These are phyloP conservation scores for Neurospora intermedia DNA, from an alignment of 495 filamentous ascomycete genomes.

Conservation along the genomic window DNA sequence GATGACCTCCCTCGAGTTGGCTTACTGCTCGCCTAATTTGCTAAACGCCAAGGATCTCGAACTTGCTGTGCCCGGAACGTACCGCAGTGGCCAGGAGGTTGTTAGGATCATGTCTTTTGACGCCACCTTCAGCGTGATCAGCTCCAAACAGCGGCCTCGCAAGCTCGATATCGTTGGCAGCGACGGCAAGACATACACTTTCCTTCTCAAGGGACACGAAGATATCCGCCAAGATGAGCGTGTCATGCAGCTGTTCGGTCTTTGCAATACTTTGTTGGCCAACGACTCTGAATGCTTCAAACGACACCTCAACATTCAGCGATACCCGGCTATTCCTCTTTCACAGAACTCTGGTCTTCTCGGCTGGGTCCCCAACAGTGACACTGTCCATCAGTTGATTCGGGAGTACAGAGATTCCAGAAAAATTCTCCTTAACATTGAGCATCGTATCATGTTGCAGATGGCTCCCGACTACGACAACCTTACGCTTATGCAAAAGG, in stretches of 20 bases:
- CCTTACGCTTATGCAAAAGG: constrained; percentile 98
- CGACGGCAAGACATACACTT: constrained; percentile 77
- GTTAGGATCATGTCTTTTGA: constrained; percentile 85
- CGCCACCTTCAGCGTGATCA: constrained; percentile 78
- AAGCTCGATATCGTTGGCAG: constrained; percentile 81
- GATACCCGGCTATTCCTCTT: constrained; percentile 87
- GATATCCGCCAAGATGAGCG: constrained; percentile 97
- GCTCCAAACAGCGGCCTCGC: constrained; percentile 89
- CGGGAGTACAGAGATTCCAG: constrained; percentile 94
- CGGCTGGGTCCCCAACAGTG: constrained; percentile 96
- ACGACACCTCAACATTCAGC: constrained; percentile 87
- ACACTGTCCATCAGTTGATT: constrained; percentile 92
- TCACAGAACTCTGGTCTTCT: constrained; percentile 92
- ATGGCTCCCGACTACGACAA: constrained; percentile 99
- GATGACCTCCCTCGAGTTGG: constrained; percentile 81
- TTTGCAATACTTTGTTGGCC: constrained; percentile 86
- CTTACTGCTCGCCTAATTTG: constrained; percentile 90
- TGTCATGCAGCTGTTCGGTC: constrained; percentile 97
- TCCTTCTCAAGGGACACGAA: constrained; percentile 90
- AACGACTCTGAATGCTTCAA: constrained; percentile 95
- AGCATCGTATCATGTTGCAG: constrained; percentile 98
- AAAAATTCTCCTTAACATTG: constrained; percentile 95
- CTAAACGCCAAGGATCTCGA: constrained; percentile 74
- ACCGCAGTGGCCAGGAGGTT: constrained; percentile 75
- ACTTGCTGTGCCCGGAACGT: constrained; percentile 88